phyloP scores from a whole-genome alignment of 2,329 filamentous ascomycete species.

The Cytospora leucostoma region DNA sequence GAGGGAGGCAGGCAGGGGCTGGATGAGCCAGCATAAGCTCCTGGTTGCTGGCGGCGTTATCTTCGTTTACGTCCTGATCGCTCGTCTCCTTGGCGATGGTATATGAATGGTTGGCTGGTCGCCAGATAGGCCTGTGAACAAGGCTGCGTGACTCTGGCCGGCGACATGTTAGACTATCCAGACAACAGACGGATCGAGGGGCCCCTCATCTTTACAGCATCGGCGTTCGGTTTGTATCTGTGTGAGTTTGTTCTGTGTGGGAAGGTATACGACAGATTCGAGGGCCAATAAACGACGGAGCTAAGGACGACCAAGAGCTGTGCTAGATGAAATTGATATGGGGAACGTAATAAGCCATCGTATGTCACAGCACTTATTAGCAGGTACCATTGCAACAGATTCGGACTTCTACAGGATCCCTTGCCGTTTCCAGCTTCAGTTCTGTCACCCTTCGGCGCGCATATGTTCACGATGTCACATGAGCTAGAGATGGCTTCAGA shows the following conservation, averaged over 20 bases:
- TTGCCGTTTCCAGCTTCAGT: too few species aligned
- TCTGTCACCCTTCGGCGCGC: too few species aligned
- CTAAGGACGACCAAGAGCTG: not conserved
- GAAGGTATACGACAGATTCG: conserved; percentile 1
- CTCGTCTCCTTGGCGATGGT: conserved; percentile 66
- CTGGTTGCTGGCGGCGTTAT: conserved; percentile 69
- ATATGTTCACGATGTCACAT: too few species aligned
- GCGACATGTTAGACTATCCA: not conserved
- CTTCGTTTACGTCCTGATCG: conserved; percentile 81
- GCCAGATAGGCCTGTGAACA: not conserved
- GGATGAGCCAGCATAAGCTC: conserved; percentile 79
- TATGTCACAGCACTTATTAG: not conserved
- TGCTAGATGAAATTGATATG: not conserved
- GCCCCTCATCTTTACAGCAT: conserved; percentile 8
- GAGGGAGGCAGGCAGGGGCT: conserved; percentile 80
- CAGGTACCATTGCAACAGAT: not conserved
- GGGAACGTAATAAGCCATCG: not conserved
- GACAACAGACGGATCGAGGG: not conserved
- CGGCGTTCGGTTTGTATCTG: conserved; percentile 25
- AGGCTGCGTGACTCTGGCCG: not conserved
- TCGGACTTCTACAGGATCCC: too few species aligned
- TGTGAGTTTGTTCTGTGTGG: not conserved
- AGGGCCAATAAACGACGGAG: not conserved
- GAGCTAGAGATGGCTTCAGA: too few species aligned
- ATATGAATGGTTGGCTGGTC: conserved; percentile 19